Percentiles rank a stretch among this genome's conserved stretches.
Conservation (phyloP, 208 protist genomes). For the Plasmodiophora brassicae region DNA sequence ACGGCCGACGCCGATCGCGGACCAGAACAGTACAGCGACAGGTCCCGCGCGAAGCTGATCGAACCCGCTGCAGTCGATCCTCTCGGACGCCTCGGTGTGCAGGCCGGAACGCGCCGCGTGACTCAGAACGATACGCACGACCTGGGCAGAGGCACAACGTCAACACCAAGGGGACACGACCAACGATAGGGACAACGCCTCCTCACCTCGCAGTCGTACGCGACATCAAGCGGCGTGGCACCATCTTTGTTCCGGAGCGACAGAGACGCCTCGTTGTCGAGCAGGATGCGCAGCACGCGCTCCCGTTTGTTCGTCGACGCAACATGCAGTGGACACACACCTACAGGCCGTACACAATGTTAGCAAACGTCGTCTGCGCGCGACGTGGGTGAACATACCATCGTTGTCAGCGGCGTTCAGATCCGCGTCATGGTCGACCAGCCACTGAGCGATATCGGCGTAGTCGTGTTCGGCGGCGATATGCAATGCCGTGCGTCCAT, state of each 20-base stretch:
- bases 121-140: background rate
- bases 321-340: too few species aligned
- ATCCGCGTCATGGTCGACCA: background rate
- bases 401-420: background rate
- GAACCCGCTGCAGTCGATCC: background rate
- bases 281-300: too few species aligned
- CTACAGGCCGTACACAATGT: too few species aligned
- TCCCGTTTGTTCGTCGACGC: too few species aligned
- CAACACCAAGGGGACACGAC: background rate
- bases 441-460: background rate
- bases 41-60: background rate
- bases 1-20: constrained; percentile 22
- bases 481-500: background rate
- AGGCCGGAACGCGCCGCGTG: background rate
- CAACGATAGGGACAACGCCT: too few species aligned
- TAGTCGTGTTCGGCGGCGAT: background rate
- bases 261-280: background rate
- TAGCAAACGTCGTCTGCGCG: too few species aligned
- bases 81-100: background rate
- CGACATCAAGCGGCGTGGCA: background rate
- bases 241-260: background rate
- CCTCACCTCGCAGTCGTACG: background rate
- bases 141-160: too few species aligned
- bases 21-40: background rate
- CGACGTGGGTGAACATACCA: too few species aligned